phyloP scores from a whole-genome alignment of 768 basidiomycete species.

The Pleurotus ostreatus region DNA sequence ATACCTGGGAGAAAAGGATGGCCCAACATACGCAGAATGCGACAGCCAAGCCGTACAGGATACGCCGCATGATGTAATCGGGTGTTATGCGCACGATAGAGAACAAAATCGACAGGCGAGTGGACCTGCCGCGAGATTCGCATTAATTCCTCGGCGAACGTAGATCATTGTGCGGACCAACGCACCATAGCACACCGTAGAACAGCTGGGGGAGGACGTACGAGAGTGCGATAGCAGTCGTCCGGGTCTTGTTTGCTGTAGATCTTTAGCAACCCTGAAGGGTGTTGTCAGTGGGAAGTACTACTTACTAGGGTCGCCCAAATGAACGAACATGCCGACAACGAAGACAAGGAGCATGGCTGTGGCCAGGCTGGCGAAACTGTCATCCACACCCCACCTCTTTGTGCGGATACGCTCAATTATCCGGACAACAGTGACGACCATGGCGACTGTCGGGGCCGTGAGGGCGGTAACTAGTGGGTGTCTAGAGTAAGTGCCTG shows the following conservation, averaged over 20 bases:
- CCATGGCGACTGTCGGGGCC: background rate
- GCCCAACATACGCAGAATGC: slow-evolving; percentile 24
- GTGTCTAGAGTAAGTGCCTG: background rate
- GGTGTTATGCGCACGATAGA: slow-evolving; percentile 52
- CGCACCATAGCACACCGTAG: slow-evolving; percentile 36
- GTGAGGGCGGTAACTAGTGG: background rate
- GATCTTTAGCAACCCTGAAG: background rate
- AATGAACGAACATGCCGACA: slow-evolving; percentile 2
- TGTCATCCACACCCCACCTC: background rate
- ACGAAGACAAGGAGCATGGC: background rate
- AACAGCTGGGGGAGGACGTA: slow-evolving; percentile 16
- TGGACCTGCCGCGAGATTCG: slow-evolving; percentile 28
- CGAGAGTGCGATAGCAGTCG: background rate
- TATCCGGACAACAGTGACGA: background rate
- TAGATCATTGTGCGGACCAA: background rate
- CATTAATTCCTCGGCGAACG: background rate
- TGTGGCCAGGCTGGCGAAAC: background rate
- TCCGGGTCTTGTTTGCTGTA: background rate
- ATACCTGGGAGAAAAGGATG: slow-evolving; percentile 39
- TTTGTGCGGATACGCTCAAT: background rate
- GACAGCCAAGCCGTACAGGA: slow-evolving; percentile 25
- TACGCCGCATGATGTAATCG: slow-evolving; percentile 19
- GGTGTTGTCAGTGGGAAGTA: background rate
- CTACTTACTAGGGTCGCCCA: background rate
- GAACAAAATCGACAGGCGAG: slow-evolving; percentile 50